Percentiles rank a stretch among this genome's conserved stretches.
phyloP scores from a whole-genome alignment of 345 rosid genomes.

The Gossypium mustelinum region DNA sequence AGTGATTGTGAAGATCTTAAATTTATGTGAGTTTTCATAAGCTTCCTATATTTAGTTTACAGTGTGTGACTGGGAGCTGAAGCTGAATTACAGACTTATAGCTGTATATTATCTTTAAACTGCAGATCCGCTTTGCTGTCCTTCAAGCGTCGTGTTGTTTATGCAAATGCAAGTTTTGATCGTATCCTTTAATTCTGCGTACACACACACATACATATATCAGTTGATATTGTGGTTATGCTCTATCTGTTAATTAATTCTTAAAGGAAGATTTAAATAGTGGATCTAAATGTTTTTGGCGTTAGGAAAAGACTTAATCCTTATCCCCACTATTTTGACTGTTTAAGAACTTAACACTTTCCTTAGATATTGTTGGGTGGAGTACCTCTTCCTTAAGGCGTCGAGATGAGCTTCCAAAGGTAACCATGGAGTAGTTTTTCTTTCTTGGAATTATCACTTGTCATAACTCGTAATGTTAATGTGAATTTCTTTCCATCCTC shows the following conservation, averaged over 20 bases:
- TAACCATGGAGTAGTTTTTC: conserved; percentile 13
- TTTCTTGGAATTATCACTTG: background rate
- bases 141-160: conserved; percentile 71
- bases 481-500: conserved; percentile 4
- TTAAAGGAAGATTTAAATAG: background rate
- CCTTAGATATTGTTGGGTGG: conserved; percentile 82
- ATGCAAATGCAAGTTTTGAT: conserved; percentile 75
- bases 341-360: conserved; percentile 44
- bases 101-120: conserved; percentile 20
- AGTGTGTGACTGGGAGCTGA: background rate
- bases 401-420: conserved; percentile 70
- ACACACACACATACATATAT: background rate
- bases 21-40: conserved; percentile 59
- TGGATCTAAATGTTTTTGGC: conserved; percentile 6
- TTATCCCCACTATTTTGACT: conserved; percentile 8
- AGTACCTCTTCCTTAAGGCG: conserved; percentile 80
- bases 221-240: background rate
- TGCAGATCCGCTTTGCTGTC: conserved; percentile 78
- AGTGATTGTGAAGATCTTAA: conserved; percentile 61
- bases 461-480: conserved; percentile 10
- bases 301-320: background rate
- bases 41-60: conserved; percentile 7
- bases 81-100: conserved; percentile 4
- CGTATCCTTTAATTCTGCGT: conserved; percentile 50
- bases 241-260: background rate